Evolutionary conservation across 2,329 filamentous ascomycete species (phyloP).

Genomic region (Pseudonectria buxi): DNA sequence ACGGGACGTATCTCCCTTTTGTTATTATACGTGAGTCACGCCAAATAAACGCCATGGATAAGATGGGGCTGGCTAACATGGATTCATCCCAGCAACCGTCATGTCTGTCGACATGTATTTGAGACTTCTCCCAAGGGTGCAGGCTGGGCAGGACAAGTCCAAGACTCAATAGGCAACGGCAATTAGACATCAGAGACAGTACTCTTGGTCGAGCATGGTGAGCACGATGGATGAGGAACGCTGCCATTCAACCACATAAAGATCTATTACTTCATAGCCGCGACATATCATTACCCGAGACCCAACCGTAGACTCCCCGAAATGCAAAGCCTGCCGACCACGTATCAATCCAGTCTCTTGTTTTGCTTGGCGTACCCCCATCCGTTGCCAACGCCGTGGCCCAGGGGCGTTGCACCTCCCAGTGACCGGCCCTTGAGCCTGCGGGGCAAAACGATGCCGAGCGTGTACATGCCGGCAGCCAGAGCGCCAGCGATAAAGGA

Average conservation of each 20-base stretch:
- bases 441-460: conserved; percentile 52
- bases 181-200: background rate
- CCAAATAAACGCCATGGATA: too few relatives aligned
- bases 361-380: conserved; percentile 45
- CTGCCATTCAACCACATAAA: too few relatives aligned
- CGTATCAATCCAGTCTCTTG: conserved; percentile 41
- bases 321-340: conserved; percentile 11
- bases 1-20: conserved; percentile 46
- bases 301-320: conserved; percentile 14
- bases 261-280: conserved; percentile 6
- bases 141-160: conserved; percentile 25
- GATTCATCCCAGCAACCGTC: conserved; percentile 34
- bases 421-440: conserved; percentile 43
- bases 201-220: background rate
- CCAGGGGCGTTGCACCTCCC: conserved; percentile 52
- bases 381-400: conserved; percentile 48
- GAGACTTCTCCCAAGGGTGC: conserved; percentile 41
- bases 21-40: conserved; percentile 43
- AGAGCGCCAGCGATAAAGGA: conserved; percentile 51
- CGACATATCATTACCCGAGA: conserved; percentile 10
- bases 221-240: too few relatives aligned
- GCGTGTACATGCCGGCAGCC: conserved; percentile 51
- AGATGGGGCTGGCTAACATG: conserved; percentile 1
- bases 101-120: conserved; percentile 49
- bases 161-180: conserved; percentile 27